Conservation (phyloP, 306 rosid species). For the Urtica urens region DNA sequence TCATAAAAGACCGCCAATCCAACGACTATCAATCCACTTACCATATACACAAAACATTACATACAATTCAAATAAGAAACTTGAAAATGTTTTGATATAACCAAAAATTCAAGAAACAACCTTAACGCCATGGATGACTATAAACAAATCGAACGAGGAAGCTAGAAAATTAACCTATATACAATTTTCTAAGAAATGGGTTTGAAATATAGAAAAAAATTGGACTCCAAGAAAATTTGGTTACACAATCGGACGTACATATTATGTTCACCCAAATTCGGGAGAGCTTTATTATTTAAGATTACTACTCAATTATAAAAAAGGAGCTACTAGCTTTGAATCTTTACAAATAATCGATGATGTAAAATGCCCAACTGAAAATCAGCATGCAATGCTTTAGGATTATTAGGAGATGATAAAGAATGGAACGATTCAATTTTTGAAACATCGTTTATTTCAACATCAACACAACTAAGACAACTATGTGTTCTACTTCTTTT, state of each 20-base stretch:
- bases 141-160: not conserved
- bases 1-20: not conserved
- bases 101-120: not conserved
- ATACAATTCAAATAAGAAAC: not conserved
- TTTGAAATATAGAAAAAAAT: not conserved
- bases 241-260: not conserved
- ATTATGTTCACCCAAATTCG: not conserved
- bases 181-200: not conserved
- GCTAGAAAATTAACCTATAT: not conserved
- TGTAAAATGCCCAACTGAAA: not conserved
- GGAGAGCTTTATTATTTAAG: not conserved
- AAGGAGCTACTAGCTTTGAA: not conserved
- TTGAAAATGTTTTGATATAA: not conserved
- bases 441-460: not conserved
- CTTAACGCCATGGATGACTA: not conserved
- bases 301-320: not conserved
- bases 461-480: not conserved
- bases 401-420: no score
- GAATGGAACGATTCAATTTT: not conserved
- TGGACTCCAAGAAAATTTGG: not conserved
- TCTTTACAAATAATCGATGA: not conserved
- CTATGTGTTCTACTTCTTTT: not conserved
- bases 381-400: not conserved
- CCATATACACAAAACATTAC: not conserved
- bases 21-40: no score